Evolutionary conservation across 495 filamentous ascomycete genomes (phyloP).

Genomic region (Trichodelitschia bisporula): DNA sequence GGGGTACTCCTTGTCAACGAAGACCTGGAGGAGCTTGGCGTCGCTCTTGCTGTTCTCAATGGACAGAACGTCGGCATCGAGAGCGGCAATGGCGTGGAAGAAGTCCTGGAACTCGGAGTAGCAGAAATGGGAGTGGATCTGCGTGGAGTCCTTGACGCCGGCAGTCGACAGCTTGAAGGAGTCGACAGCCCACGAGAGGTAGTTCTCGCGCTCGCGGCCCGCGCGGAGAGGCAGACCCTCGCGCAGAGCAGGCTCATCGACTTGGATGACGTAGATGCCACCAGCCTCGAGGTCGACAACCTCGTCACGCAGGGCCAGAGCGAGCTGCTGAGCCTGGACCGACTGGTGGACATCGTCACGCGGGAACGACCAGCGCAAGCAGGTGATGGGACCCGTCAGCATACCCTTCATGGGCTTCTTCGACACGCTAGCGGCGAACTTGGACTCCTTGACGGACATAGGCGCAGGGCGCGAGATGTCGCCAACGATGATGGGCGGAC

Average conservation of each 20-base stretch:
- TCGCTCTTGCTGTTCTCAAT: slow-evolving; percentile 99
- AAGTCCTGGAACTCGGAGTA: slow-evolving; percentile 99
- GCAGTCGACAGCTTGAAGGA: slow-evolving; percentile 86
- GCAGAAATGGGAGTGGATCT: slow-evolving; percentile 99
- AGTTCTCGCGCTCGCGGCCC: slow-evolving; percentile 77
- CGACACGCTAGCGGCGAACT: slow-evolving; percentile 86
- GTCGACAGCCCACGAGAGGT: slow-evolving; percentile 89
- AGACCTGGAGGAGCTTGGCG: slow-evolving; percentile 95
- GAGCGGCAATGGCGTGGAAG: slow-evolving; percentile 96
- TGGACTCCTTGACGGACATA: slow-evolving; percentile 99
- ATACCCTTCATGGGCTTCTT: slow-evolving; percentile 99
- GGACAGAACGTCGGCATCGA: slow-evolving; percentile 91
- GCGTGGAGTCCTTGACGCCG: slow-evolving; percentile 75
- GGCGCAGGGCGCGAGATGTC: slow-evolving; percentile 87
- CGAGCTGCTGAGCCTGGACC: slow-evolving; percentile 93
- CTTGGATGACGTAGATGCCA: slow-evolving; percentile 92
- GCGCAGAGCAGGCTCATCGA: slow-evolving; percentile 96
- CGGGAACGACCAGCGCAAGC: slow-evolving; percentile 97
- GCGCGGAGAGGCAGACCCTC: slow-evolving; percentile 92
- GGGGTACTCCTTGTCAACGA: slow-evolving; percentile 86
- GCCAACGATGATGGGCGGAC: slow-evolving; percentile 93
- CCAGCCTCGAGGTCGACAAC: slow-evolving; percentile 91
- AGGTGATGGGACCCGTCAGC: slow-evolving; percentile 97
- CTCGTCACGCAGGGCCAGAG: slow-evolving; percentile 93
- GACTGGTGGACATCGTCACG: slow-evolving; percentile 98